Evolutionary conservation across 768 basidiomycete species (phyloP), one percentile per base, ranked within the genome.

Genomic region (Rhodotorula taiwanensis): DNA sequence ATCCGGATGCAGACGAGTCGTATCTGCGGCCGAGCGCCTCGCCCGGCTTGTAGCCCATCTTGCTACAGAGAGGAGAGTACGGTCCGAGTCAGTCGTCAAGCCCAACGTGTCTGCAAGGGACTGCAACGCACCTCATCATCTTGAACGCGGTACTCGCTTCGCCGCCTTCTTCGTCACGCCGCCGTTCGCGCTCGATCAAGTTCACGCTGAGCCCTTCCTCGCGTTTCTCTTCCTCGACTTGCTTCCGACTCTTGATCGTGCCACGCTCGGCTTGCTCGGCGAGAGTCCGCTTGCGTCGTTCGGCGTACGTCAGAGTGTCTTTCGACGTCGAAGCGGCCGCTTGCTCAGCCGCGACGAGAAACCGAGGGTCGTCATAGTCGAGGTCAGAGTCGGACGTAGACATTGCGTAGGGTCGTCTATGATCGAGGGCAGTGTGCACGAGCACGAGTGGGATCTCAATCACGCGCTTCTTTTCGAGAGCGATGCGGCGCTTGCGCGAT

Each of bases 21-120:
- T 18, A 25, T 28, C 33, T 33, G 25, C 49, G 60, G 25, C 72
- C 72, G 30, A 72, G 54, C 43, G 70, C 70, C 16, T 72, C 67
- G 23, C 72, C 72, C 16, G 72, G 72, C 34, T 55, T 69, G 62
- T 71, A 72, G 6, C 72, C 72, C 72, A 72, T 72, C 42, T 56
- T 59, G 23, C 66, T 67, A 55, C n/a, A n/a, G 25, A 1, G 14
- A 28, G 7, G 3, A 9, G 0, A 2, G 2, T 7, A 16, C 23
- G 13, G 33, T 41, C 14, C 36, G 28, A 20, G 14, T 16, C 27
- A 16, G 25, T 27, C 13, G 21, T n/a, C 9, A 14, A 30, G 7
- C 16, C 31, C 11, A 2, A 4, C 31, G 14, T 28, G 23, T 4
- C 13, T 5, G 10, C n/a, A 41, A 13, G 23, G 7, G 36, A 2